Evolutionary conservation across 2,329 filamentous ascomycete species (phyloP), one percentile per base, ranked within the genome.

Genomic region (Zymoseptoria crescenta): DNA sequence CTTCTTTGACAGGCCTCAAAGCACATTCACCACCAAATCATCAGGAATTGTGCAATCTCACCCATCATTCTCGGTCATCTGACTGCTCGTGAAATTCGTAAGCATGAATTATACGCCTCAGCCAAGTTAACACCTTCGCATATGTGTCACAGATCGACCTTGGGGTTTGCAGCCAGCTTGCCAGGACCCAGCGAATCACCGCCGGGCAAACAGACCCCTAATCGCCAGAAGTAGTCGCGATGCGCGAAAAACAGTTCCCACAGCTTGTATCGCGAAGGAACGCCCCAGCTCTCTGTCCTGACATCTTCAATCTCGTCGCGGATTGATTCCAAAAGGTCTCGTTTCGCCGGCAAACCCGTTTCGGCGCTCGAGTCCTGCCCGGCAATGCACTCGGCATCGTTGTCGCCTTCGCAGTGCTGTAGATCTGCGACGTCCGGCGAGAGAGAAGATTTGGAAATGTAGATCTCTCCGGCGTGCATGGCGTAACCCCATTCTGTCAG

Each of bases 211-310:
- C 94, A 99, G 30, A 97, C 77, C 0, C 94, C 94, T 56, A 99
- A 74, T 58, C 94, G 82, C 89, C 91, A 96, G 75, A 99, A 97
- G 74, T 99, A 99, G 76, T 99, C 94, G 48, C 94, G 80, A 75
- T 99, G 94, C 1, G 92, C 89, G 74, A 95, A 96, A 70, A 97
- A 87, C 7, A 96, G 77, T 74, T 96, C 85, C 91, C 93, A 96
- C n/a, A 95, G 81, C 73, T 87, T 89, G 67, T 82, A 92, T 73
- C 74, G 82, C 73, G 74, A 74, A n/a, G 75, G 79, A 16, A 81
- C 74, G 8, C 66, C 66, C 69, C 69, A 72, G 9, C 69, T 62
- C 54, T 70, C 68, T 6, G 62, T 64, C 8, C 57, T 58, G 1
- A 72, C 67, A 41, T 74, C 73, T 68, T 66, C 61, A n/a, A 72